Base-by-base conservation (phyloP, 2,329 filamentous ascomycete genomes). In the Exutisphaerella laricina region DNA sequence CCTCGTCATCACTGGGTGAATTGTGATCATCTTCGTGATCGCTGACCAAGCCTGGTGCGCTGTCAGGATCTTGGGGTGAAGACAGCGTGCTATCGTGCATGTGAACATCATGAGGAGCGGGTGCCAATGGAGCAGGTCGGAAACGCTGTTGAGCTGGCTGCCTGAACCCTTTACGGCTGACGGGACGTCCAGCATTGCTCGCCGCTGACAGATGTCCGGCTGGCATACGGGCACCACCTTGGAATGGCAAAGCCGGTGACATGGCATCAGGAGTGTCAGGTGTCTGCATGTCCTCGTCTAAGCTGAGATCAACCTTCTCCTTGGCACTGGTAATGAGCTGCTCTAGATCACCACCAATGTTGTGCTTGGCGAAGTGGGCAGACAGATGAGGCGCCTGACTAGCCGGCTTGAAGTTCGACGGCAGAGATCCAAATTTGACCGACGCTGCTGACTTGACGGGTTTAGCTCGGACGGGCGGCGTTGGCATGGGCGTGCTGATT, bases 31-130 rank as follows among this genome's bases (percentile, higher is more conserved):
- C 71, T 43, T 73, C 70, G 54, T 71, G 68, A 48, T 74, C 71
- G 51, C 68, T 71, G 25, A 73, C 68, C 47, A 74, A 58, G 17
- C 70, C 71, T 12, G 71, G 71, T 39, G 70, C 70, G 53, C 67
- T 71, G 55, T 73, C 70, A 41, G 67, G 65, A 2, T 69, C 68
- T 45, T 72, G 63, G 8, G 59, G 58, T 13, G 60, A 61, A 3
- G 58, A 57, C n/a, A 57, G 51, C 21, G 58, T 55, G 32, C 44
- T 50, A 18, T 51, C 34, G 36, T 29, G 45, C 37, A 40, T 40
- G 40, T 53, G 48, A n/a, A 35, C 31, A 20, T 47, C 43, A 28
- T 21, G 40, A 32, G 39, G 34, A 14, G 45, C 35, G 17, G 53
- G 56, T 25, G 55, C 51, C 21, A 63, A 51, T 12, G 61, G 61